Percentiles rank a stretch among this genome's conserved stretches.
Evolutionary conservation across 176 grass and related monocot genomes (phyloP).

Genomic region (Guadua angustifolia): DNA sequence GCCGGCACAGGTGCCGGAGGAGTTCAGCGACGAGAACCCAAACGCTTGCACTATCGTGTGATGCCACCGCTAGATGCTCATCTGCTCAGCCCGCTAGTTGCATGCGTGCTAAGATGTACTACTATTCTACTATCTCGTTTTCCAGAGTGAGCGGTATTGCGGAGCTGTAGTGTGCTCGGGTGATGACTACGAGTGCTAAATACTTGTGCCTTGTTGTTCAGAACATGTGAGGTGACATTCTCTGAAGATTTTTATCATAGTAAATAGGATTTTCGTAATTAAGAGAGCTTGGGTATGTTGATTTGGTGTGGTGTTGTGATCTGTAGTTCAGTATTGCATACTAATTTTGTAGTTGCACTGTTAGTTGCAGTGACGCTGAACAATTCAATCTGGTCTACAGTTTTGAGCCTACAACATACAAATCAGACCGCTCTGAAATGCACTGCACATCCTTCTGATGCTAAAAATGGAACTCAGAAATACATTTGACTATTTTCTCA

Average conservation of each 20-base stretch:
- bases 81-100: background rate
- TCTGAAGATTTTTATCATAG: background rate
- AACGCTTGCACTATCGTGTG: constrained; percentile 60
- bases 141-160: background rate
- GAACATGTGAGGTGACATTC: background rate
- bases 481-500: too few species aligned
- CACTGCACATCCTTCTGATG: too few species aligned
- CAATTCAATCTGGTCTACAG: too few species aligned
- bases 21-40: constrained; percentile 69
- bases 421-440: too few species aligned
- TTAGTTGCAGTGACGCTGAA: too few species aligned
- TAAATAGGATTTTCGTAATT: background rate
- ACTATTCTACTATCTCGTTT: background rate
- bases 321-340: too few species aligned
- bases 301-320: too few species aligned
- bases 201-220: background rate
- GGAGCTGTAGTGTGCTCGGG: background rate
- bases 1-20: background rate
- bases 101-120: background rate
- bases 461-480: too few species aligned
- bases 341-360: too few species aligned
- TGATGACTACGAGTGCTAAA: too few species aligned
- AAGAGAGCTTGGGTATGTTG: background rate
- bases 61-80: background rate
- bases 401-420: too few species aligned